These are phyloP conservation scores for Musa itinerans DNA, from an alignment of 176 grass and related monocot species.

Conservation along the genomic window DNA sequence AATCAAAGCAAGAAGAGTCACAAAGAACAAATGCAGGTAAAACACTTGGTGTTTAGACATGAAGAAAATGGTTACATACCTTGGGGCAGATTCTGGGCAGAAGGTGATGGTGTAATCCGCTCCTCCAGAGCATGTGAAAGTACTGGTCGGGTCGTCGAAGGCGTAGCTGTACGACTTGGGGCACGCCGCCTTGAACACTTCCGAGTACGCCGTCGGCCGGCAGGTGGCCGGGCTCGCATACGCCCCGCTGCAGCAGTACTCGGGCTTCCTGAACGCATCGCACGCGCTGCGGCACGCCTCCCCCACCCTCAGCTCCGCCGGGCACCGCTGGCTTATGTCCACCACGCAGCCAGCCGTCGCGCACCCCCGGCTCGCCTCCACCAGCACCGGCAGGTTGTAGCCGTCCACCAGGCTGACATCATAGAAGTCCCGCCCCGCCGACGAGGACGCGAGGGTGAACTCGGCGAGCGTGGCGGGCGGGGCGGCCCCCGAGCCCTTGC, in stretches of 20 bases:
- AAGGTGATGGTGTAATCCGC: slow-evolving; percentile 81
- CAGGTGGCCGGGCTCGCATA: slow-evolving; percentile 75
- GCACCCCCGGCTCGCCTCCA: slow-evolving; percentile 45
- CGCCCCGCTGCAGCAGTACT: slow-evolving; percentile 89
- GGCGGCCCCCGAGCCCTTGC: slow-evolving; percentile 44
- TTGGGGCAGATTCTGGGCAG: slow-evolving; percentile 62
- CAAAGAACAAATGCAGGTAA: too few species aligned
- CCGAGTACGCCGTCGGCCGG: slow-evolving; percentile 58
- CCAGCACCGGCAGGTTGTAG: slow-evolving; percentile 71
- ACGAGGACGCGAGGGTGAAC: slow-evolving; percentile 48
- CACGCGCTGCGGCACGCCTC: slow-evolving; percentile 83
- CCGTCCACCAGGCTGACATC: slow-evolving; percentile 87
- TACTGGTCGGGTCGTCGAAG: slow-evolving; percentile 80
- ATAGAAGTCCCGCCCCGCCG: slow-evolving; percentile 59
- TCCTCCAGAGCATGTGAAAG: slow-evolving; percentile 77
- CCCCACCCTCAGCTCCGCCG: slow-evolving; percentile 49
- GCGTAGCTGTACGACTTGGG: slow-evolving; percentile 99
- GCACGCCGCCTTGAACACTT: slow-evolving; percentile 83
- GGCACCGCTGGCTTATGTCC: slow-evolving; percentile 66
- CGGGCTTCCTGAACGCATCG: slow-evolving; percentile 79
- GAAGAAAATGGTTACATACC: background rate
- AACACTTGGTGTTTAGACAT: too few species aligned
- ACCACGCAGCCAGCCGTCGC: slow-evolving; percentile 48
- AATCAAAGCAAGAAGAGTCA: background rate
- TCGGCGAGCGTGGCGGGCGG: slow-evolving; percentile 75